A percentile compares a stretch with the other conserved stretches of the same genome.
Conservation (phyloP, 768 basidiomycete genomes). For the Candolleomyces aberdarensis region DNA sequence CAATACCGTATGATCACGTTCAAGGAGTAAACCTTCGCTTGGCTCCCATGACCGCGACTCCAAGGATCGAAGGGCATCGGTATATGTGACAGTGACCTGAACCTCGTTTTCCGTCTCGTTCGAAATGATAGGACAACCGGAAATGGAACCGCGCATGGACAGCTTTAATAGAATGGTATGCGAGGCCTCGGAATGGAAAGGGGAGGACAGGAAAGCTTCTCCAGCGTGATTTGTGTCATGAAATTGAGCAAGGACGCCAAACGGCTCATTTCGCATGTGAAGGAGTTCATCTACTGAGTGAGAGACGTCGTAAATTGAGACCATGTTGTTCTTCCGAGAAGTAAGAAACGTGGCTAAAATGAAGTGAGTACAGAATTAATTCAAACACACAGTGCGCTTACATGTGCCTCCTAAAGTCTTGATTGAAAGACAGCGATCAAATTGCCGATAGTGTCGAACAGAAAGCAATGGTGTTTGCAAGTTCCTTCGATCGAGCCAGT, state of each 20-base stretch:
- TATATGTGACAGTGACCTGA: conserved; percentile 10
- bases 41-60: conserved; percentile 21
- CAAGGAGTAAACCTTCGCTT: conserved; percentile 43
- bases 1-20: conserved; percentile 40
- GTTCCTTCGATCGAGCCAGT: conserved; percentile 71
- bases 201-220: conserved; percentile 21
- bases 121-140: conserved; percentile 37
- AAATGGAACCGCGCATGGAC: conserved; percentile 42
- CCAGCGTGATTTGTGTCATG: background rate
- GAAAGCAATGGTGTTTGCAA: conserved; percentile 56
- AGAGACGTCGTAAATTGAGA: conserved; percentile 65
- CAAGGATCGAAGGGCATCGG: background rate
- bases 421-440: conserved; percentile 54
- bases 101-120: conserved; percentile 35
- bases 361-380: background rate
- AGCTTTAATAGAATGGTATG: conserved; percentile 37
- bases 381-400: background rate
- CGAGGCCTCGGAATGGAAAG: conserved; percentile 19
- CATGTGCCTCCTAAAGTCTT: conserved; percentile 31
- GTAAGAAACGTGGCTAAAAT: conserved; percentile 47
- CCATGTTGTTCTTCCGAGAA: conserved; percentile 54
- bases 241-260: conserved; percentile 32
- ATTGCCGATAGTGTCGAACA: conserved; percentile 56
- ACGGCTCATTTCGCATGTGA: conserved; percentile 44
- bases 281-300: conserved; percentile 36